Evolutionary conservation across 129 eudicot species (phyloP), one percentile per base, ranked within the genome.

Genomic region (Chrysanthemum lavandulifolium): DNA sequence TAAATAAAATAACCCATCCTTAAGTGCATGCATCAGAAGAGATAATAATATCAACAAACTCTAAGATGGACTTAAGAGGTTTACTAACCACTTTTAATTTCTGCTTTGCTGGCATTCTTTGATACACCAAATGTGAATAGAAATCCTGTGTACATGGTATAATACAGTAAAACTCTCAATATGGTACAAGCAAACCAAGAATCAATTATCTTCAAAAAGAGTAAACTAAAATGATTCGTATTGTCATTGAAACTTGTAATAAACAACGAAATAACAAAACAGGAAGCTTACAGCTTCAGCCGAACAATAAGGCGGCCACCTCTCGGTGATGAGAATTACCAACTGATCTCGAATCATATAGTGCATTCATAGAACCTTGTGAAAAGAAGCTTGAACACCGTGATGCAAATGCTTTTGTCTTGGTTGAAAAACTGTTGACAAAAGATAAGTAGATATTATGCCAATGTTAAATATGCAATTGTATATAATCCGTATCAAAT

Each of bases 41-140:
- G 19, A 72, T 51, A 64, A 63, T 40, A 70, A 70, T 33, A 51
- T 61, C 47, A 40, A 69, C 53, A 77, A 33, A 15, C 65, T 69
- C 31, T 33, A 51, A 51, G 14, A 63, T 56, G 67, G 18, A 72
- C 52, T 4, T 62, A 45, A n/a, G 18, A 43, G 36, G 12, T 58
- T 14, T 64, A 82, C 98, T 87, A 52, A 92, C 98, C 96, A 75
- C 92, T 92, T 77, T 92, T 92, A 57, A 92, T 89, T 29, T 92
- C 98, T 53, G 98, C 68, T 81, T 92, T 92, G 87, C 86, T 87
- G 50, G 98, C 78, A 81, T 79, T 87, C 80, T 84, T 83, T 50
- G 98, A 84, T 19, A 92, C 96, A 59, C 96, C 95, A 66, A 92
- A n/a, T n/a, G n/a, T n/a, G 91, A 73, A 80, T 92, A 92, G 80